A percentile compares a stretch with the other conserved stretches of the same genome.
phyloP scores from a whole-genome alignment of 495 filamentous ascomycete genomes.

The Talaromyces liani region DNA sequence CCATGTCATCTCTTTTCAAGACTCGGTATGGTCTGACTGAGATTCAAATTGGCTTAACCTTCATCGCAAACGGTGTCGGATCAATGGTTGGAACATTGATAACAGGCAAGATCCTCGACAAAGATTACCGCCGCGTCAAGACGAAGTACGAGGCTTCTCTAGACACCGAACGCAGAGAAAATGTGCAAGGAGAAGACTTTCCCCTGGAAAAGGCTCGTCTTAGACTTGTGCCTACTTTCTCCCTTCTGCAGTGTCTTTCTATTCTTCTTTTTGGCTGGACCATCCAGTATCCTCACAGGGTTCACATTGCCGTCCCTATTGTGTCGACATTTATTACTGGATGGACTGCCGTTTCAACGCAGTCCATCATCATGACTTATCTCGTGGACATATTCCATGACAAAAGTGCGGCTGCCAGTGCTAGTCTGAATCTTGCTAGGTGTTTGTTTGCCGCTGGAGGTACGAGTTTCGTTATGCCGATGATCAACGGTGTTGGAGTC shows the following conservation, averaged over 20 bases:
- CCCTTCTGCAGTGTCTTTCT: constrained; percentile 32
- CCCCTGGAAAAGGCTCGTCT: constrained; percentile 44
- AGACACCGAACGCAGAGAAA: constrained; percentile 7
- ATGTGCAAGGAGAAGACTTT: constrained; percentile 16
- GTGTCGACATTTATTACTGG: constrained; percentile 53
- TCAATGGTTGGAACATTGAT: constrained; percentile 42
- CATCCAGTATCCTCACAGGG: constrained; percentile 30
- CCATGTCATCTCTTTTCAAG: constrained; percentile 44
- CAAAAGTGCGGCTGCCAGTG: constrained; percentile 53
- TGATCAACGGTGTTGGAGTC: constrained; percentile 53
- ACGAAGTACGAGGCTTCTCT: constrained; percentile 16
- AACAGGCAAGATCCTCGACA: constrained; percentile 37
- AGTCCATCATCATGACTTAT: constrained; percentile 29
- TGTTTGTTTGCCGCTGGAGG: constrained; percentile 60
- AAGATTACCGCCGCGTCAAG: constrained; percentile 31
- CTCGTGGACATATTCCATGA: constrained; percentile 58
- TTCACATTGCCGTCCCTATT: constrained; percentile 46
- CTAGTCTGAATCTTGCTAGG: constrained; percentile 59
- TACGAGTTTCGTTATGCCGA: constrained; percentile 52
- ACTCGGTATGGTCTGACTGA: constrained; percentile 32
- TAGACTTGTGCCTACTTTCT: constrained; percentile 28
- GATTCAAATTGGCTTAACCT: constrained; percentile 42
- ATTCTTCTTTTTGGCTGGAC: constrained; percentile 54
- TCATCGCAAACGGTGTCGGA: constrained; percentile 44
- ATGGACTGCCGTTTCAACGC: constrained; percentile 42